Evolutionary conservation across 2,329 filamentous ascomycete species (phyloP).

Genomic region (Fusarium caatingaense): DNA sequence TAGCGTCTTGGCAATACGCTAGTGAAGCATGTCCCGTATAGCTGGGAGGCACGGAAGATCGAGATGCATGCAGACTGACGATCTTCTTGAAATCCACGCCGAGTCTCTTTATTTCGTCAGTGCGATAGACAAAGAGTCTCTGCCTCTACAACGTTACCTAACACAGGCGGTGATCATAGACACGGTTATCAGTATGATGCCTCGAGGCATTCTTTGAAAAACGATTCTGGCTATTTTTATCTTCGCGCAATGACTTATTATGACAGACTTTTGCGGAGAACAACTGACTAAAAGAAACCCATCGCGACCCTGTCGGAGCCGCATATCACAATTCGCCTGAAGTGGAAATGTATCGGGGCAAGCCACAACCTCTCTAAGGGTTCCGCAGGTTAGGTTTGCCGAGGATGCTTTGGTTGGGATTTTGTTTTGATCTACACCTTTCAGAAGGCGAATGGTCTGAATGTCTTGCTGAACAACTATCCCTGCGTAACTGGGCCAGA

Average conservation of each 20-base stretch:
- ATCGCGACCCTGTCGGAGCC: constrained; percentile 34
- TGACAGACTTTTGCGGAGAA: constrained; percentile 10
- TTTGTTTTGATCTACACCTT: constrained; percentile 1
- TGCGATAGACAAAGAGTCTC: constrained; percentile 9
- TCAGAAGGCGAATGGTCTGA: constrained; percentile 6
- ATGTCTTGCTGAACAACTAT: background rate
- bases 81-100: constrained; percentile 29
- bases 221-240: background rate
- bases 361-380: constrained; percentile 33
- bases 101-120: constrained; percentile 1
- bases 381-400: constrained; percentile 24
- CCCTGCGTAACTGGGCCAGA: background rate
- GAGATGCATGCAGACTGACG: constrained; percentile 38
- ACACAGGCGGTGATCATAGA: background rate
- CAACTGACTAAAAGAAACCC: constrained; percentile 4
- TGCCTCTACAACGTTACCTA: background rate
- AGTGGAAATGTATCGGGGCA: constrained; percentile 20
- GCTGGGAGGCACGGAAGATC: constrained; percentile 38
- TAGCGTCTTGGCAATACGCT: constrained; percentile 16
- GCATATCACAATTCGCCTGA: constrained; percentile 32
- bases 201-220: background rate
- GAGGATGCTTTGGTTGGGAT: background rate
- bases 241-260: background rate
- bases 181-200: background rate
- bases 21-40: constrained; percentile 44